phyloP scores from a whole-genome alignment of 306 rosid species.

The Datisca glomerata region DNA sequence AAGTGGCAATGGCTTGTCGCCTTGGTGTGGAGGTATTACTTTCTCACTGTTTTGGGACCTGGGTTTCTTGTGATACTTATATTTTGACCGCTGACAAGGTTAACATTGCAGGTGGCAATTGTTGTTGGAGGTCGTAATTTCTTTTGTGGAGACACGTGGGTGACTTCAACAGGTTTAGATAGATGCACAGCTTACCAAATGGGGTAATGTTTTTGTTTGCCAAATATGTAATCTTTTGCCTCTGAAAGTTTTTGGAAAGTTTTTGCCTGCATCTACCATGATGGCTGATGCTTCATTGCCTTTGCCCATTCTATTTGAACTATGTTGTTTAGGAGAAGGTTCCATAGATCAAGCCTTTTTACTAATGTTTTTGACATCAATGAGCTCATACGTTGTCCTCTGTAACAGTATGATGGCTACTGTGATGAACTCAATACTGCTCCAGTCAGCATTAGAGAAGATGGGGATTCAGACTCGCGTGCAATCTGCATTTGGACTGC shows the following conservation, averaged over 20 bases:
- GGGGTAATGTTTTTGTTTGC: constrained; percentile 46
- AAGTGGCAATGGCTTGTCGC: constrained; percentile 74
- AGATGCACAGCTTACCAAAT: constrained; percentile 89
- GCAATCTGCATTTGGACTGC: constrained; percentile 34
- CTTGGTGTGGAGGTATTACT: constrained; percentile 77
- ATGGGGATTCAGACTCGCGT: constrained; percentile 35
- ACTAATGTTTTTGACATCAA: neutral
- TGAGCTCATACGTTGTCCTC: no score
- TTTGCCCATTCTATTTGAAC: no score
- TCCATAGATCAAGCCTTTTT: no score
- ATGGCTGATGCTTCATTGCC: no score
- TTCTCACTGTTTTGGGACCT: constrained; percentile 18
- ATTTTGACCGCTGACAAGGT: constrained; percentile 4
- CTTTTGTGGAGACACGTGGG: constrained; percentile 95
- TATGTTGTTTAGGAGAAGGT: neutral
- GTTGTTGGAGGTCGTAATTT: constrained; percentile 95
- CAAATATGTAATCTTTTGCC: neutral
- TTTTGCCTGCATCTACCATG: neutral
- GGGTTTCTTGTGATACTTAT: neutral
- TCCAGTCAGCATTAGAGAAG: constrained; percentile 41
- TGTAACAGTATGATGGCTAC: constrained; percentile 43
- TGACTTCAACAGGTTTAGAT: constrained; percentile 72
- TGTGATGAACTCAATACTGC: constrained; percentile 34
- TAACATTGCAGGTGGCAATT: constrained; percentile 61
- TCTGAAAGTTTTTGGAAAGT: neutral